Base-by-base conservation (phyloP, 306 rosid species). In the Acacia confusa region DNA sequence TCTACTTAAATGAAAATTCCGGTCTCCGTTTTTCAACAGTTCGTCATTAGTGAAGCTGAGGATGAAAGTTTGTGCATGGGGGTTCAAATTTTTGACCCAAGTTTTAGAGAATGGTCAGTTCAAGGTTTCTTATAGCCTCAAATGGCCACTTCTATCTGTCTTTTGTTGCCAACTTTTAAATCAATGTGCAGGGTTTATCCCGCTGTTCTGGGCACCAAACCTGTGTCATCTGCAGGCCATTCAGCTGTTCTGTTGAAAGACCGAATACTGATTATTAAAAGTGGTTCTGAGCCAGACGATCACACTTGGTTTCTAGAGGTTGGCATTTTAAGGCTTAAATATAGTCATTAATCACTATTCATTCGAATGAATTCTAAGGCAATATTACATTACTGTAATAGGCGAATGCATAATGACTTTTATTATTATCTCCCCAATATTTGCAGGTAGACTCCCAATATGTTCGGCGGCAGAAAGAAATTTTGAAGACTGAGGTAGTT, bases 271-370 rank as follows among this genome's bases (percentile, higher is more conserved):
- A 82, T 92, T 58, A 81, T 94, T 43, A 93, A 88, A 91, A 90
- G 78, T 76, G 96, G 92, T 45, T 83, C 97, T 22, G 75, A 85
- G 50, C 66, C 84, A 10, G 90, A 88, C 76, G 98, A 92, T 80
- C 88, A 84, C 43, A 84, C 88, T 72, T 95, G 99, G 99, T 92
- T 95, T 85, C 88, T 95, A 73, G 99, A 95, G 98, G 99, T 95
- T 82, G 87, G 91, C 88, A 80, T 77, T 67, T 82, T 69, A 55
- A 19, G 6, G 22, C 28, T 67, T 67, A 63, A 64, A 48, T 71
- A 43, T 70, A 16, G 57, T 81, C 7, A 28, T 47, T 32, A 76
- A 75, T 27, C 64, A 67, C 20, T 53, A 45, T 32, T 20, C 16
- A 41, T 70, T 1, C 53, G 15, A 12, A 20, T 43, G 55, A 70